These are phyloP conservation scores for Heterobasidion irregulare DNA, from an alignment of 1,284 basidiomycete species.

Conservation along the genomic window DNA sequence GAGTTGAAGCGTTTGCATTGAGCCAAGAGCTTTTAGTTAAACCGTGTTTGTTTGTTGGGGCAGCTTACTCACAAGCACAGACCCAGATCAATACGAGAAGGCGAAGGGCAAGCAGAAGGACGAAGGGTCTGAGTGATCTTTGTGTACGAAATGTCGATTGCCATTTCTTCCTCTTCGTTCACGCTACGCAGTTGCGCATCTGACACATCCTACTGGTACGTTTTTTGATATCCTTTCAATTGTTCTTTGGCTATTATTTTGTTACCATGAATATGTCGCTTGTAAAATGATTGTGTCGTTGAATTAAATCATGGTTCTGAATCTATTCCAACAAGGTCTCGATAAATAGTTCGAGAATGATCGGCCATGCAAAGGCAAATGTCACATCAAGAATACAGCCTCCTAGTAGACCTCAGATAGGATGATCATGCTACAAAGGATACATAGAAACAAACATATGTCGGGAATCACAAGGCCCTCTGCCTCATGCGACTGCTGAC, in stretches of 20 bases:
- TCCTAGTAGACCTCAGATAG: too few species aligned
- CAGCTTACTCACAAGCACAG: conserved; percentile 35
- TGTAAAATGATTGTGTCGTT: too few species aligned
- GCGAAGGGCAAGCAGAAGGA: conserved; percentile 20
- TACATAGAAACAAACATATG: conserved; percentile 1
- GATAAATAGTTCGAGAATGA: too few species aligned
- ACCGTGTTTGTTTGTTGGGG: not conserved
- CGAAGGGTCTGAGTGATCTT: conserved; percentile 15
- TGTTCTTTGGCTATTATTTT: not conserved
- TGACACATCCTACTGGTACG: not conserved
- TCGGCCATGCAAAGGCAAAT: not conserved
- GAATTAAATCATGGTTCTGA: too few species aligned
- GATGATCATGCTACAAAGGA: too few species aligned
- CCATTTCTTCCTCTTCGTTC: not conserved
- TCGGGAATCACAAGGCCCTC: conserved; percentile 49
- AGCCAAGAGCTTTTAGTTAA: not conserved
- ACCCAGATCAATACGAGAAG: conserved; percentile 43
- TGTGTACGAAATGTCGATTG: not conserved
- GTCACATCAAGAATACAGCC: not conserved
- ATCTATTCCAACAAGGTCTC: too few species aligned
- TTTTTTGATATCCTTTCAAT: not conserved
- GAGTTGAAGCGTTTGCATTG: conserved; percentile 15
- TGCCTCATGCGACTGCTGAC: conserved; percentile 93
- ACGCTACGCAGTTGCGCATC: not conserved
- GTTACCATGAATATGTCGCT: not conserved